These are phyloP conservation scores for Lepiota venenata DNA, from an alignment of 768 basidiomycete genomes.

Conservation along the genomic window DNA sequence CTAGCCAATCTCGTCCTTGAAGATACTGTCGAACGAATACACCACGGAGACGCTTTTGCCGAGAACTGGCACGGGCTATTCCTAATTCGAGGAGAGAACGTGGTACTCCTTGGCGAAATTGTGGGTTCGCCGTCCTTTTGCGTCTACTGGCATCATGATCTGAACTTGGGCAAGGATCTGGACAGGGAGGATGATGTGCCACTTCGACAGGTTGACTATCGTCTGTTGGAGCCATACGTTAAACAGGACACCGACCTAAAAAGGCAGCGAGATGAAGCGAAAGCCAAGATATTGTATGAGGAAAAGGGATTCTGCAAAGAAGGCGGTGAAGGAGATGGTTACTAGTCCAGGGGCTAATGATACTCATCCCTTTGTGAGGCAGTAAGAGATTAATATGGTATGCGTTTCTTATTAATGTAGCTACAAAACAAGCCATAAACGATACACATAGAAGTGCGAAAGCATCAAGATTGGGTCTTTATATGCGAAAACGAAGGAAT, in stretches of 20 bases:
- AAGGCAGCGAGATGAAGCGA: constrained; percentile 78
- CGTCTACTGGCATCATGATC: constrained; percentile 5
- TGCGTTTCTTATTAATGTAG: constrained; percentile 9
- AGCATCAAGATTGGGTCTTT: constrained; percentile 1
- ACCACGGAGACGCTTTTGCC: constrained; percentile 83
- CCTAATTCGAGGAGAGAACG: constrained; percentile 97
- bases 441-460: constrained; percentile 8
- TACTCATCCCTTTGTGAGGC: background rate
- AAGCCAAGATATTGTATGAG: constrained; percentile 78
- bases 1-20: constrained; percentile 96
- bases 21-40: constrained; percentile 93
- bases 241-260: constrained; percentile 69
- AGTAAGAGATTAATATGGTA: background rate
- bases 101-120: constrained; percentile 94
- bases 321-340: constrained; percentile 95
- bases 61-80: constrained; percentile 88
- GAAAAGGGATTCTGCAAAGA: constrained; percentile 92
- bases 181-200: constrained; percentile 90
- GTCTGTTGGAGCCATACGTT: constrained; percentile 67
- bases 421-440: constrained; percentile 11
- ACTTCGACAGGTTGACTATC: constrained; percentile 70
- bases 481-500: constrained; percentile 11
- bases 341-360: constrained; percentile 39
- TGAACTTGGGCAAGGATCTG: constrained; percentile 62
- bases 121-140: constrained; percentile 45